Evolutionary conservation across 805 yeast species (phyloP).

Genomic region (Limtongia smithiae): DNA sequence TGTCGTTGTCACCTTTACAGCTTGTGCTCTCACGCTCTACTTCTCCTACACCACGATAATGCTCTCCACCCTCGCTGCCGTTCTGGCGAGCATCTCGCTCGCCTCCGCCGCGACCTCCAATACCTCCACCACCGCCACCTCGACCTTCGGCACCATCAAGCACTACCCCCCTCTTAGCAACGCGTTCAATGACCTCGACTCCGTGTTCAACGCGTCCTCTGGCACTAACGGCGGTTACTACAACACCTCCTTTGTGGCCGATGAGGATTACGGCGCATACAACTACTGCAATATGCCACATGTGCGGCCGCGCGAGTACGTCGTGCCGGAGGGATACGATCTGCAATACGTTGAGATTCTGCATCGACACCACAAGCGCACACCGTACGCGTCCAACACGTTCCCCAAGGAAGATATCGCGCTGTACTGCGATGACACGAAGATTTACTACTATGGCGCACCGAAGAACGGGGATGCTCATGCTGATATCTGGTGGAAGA

Average conservation of each 20-base stretch:
- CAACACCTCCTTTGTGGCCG: constrained; percentile 26
- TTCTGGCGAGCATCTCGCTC: constrained; percentile 1
- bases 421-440: constrained; percentile 36
- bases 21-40: too few species aligned
- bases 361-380: constrained; percentile 47
- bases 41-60: not conserved
- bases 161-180: constrained; percentile 17
- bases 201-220: constrained; percentile 16
- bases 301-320: constrained; percentile 38
- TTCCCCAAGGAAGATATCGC: constrained; percentile 37
- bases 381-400: constrained; percentile 40
- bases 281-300: constrained; percentile 49
- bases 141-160: constrained; percentile 9
- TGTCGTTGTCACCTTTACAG: too few species aligned
- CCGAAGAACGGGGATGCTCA: constrained; percentile 25
- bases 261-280: constrained; percentile 39
- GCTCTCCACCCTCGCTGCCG: not conserved
- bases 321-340: constrained; percentile 20
- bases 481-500: constrained; percentile 26
- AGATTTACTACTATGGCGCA: constrained; percentile 33
- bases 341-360: constrained; percentile 40
- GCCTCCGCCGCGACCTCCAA: constrained; percentile 1
- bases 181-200: constrained; percentile 6
- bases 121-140: constrained; percentile 5
- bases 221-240: constrained; percentile 36